Percentiles rank a stretch among this genome's conserved stretches.
Conservation (phyloP, 345 rosid genomes). For the Anastatica hierochuntica region DNA sequence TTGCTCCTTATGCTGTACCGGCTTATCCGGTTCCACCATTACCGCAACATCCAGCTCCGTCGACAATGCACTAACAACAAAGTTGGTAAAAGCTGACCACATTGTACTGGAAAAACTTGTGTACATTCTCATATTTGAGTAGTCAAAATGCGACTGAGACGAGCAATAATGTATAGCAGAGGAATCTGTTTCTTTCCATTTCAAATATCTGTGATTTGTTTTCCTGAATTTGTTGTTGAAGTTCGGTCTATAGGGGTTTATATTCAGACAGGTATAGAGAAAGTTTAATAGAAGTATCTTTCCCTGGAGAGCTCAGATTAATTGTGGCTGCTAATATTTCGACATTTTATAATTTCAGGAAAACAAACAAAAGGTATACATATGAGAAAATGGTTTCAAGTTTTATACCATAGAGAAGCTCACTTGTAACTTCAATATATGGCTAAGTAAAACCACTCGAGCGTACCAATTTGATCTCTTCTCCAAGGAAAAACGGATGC, state of each 20-base stretch:
- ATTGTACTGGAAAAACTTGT: conserved; percentile 13
- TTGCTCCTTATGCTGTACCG: conserved; percentile 46
- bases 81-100: no score
- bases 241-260: background rate
- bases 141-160: background rate
- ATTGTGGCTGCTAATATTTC: no score
- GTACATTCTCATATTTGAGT: conserved; percentile 13
- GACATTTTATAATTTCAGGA: no score
- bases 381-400: no score
- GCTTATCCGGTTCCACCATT: conserved; percentile 70
- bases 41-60: conserved; percentile 43
- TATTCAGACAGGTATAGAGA: background rate
- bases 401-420: no score
- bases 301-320: no score
- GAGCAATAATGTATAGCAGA: conserved; percentile 15
- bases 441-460: no score
- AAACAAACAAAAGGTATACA: no score
- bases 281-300: no score
- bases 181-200: conserved; percentile 2
- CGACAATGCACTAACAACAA: conserved; percentile 46
- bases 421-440: no score
- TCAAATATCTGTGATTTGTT: background rate
- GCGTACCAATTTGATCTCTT: no score
- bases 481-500: no score
- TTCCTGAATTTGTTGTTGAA: background rate